Conservation (phyloP, 2,329 filamentous ascomycete species). For the Cladosporium sp. region DNA sequence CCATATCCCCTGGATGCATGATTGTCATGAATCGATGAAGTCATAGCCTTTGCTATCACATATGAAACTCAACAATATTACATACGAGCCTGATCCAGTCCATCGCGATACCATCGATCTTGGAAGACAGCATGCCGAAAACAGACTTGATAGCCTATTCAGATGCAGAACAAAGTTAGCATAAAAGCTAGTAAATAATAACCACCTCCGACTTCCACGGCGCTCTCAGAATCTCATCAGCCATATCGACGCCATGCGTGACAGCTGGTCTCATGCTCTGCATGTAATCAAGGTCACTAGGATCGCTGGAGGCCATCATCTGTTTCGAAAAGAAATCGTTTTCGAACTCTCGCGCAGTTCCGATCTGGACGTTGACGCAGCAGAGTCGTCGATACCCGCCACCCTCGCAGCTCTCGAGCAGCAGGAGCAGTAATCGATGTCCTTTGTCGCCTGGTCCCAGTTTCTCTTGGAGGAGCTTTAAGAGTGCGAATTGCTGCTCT, state of each 20-base stretch:
- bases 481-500: constrained; percentile 7
- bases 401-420: constrained; percentile 12
- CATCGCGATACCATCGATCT: no score
- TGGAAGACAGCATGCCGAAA: no score
- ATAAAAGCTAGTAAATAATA: no score
- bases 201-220: no score
- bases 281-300: background rate
- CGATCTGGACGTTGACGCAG: background rate
- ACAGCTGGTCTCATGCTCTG: background rate
- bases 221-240: no score
- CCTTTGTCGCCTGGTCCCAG: background rate
- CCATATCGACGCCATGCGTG: no score
- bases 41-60: no score
- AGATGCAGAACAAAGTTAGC: no score
- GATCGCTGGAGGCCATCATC: background rate
- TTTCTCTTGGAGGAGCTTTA: background rate
- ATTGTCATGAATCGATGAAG: no score
- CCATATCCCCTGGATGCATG: constrained; percentile 3
- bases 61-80: no score
- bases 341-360: background rate
- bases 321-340: background rate
- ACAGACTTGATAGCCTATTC: no score
- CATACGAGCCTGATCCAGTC: no score
- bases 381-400: background rate
- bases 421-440: background rate